Percentiles rank a stretch among this genome's conserved stretches.
Conservation (phyloP, 495 filamentous ascomycete genomes). For the Aspergillus steynii region DNA sequence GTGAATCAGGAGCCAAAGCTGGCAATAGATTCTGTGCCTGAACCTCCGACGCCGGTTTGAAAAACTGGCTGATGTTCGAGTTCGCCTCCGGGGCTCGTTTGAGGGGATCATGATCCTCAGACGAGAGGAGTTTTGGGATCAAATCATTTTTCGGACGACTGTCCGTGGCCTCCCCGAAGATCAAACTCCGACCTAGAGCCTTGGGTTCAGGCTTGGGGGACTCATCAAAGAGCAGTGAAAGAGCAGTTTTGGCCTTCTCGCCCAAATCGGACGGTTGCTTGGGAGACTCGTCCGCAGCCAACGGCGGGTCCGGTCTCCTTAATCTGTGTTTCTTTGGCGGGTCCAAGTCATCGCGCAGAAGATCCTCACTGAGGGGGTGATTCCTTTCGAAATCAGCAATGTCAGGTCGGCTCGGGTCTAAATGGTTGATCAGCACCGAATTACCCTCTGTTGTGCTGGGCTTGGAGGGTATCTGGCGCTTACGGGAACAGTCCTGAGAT, state of each 20-base stretch:
- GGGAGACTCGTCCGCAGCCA: neutral
- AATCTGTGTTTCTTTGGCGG: neutral
- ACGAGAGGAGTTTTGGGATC: neutral
- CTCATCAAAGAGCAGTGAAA: neutral
- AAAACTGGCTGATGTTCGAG: slow-evolving; percentile 19
- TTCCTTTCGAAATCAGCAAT: slow-evolving; percentile 34
- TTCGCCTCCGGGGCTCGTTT: slow-evolving; percentile 2
- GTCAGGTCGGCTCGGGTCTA: slow-evolving; percentile 49
- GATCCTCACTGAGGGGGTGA: neutral
- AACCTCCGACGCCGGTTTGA: slow-evolving; percentile 20
- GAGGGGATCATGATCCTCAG: neutral
- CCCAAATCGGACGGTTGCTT: neutral
- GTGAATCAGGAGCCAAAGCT: slow-evolving; percentile 21
- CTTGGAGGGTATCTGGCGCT: slow-evolving; percentile 34
- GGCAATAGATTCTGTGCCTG: slow-evolving; percentile 12
- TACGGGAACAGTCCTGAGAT: slow-evolving; percentile 33
- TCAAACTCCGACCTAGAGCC: too few relatives aligned
- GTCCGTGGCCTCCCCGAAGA: neutral
- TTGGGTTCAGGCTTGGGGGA: neutral
- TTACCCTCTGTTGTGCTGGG: slow-evolving; percentile 38
- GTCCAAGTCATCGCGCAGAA: neutral
- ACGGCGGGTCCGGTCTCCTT: neutral
- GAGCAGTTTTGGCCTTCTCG: neutral
- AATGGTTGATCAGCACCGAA: slow-evolving; percentile 48
- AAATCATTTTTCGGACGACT: neutral